Conservation (phyloP, 2,329 filamentous ascomycete genomes). For the Talaromyces rugulosus region DNA sequence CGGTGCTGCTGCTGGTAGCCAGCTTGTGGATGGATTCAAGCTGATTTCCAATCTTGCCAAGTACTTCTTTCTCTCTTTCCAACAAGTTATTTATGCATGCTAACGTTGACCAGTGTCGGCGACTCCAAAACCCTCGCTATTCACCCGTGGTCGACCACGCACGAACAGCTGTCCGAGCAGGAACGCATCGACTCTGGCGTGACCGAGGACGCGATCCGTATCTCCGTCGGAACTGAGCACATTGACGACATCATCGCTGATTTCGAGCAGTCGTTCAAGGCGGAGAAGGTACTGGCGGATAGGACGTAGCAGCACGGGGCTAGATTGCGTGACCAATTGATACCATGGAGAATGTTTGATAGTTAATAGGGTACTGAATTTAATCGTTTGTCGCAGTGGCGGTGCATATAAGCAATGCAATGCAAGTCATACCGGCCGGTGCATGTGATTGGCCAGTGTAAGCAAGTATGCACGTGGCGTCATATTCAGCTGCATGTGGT, state of each 20-base stretch:
- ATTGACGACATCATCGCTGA: conserved; percentile 97
- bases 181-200: conserved; percentile 79
- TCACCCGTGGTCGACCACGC: conserved; percentile 92
- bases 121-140: conserved; percentile 94
- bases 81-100: neutral
- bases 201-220: conserved; percentile 84
- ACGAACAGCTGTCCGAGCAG: conserved; percentile 81
- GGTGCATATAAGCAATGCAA: neutral
- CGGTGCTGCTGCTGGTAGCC: conserved; percentile 73
- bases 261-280: conserved; percentile 84
- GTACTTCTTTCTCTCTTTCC: conserved; percentile 30
- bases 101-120: conserved; percentile 56
- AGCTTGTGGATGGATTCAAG: conserved; percentile 92
- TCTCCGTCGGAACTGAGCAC: conserved; percentile 92
- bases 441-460: neutral
- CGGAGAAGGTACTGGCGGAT: conserved; percentile 13
- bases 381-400: neutral
- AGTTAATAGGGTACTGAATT: neutral
- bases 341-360: neutral
- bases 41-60: conserved; percentile 94
- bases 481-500: neutral
- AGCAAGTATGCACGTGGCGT: neutral
- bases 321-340: neutral
- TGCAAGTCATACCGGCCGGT: too few relatives aligned
- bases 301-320: neutral